phyloP scores from a whole-genome alignment of 208 protist species.

The Acanthamoeba sp. region DNA sequence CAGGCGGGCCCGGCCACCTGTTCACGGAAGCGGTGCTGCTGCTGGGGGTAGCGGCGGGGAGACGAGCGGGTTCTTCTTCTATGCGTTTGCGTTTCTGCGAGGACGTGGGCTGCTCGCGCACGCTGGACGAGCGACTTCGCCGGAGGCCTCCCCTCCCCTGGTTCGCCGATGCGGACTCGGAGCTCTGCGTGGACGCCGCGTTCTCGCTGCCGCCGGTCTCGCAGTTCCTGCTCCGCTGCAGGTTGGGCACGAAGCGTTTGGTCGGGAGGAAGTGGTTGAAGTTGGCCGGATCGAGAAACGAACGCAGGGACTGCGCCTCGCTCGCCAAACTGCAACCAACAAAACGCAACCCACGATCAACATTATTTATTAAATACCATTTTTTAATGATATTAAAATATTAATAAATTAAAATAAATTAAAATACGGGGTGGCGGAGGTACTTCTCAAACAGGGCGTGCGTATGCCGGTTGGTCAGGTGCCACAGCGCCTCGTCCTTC shows the following conservation, averaged over 20 bases:
- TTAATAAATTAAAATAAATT: no score
- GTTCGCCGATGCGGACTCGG: not conserved
- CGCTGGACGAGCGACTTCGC: not conserved
- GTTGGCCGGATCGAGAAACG: conserved; percentile 36
- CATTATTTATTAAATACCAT: no score
- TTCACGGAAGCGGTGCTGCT: not conserved
- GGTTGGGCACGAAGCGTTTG: conserved; percentile 55
- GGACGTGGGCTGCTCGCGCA: not conserved
- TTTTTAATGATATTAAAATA: no score
- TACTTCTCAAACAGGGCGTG: not conserved
- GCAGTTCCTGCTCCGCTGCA: not conserved
- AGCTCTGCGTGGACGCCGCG: not conserved
- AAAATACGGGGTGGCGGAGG: no score
- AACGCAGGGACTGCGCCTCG: conserved; percentile 4
- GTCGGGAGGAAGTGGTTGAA: conserved; percentile 2
- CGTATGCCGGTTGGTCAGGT: conserved; percentile 5
- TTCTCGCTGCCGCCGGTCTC: not conserved
- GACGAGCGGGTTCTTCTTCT: not conserved
- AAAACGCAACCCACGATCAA: not conserved
- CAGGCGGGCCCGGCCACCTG: not conserved
- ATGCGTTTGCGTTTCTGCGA: not conserved
- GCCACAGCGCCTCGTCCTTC: conserved; percentile 44
- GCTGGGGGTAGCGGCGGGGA: not conserved
- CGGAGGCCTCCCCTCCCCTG: not conserved
- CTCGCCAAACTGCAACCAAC: not conserved